These are phyloP conservation scores for Violaceomyces palustris DNA, from an alignment of 1,284 basidiomycete genomes.

Conservation along the genomic window DNA sequence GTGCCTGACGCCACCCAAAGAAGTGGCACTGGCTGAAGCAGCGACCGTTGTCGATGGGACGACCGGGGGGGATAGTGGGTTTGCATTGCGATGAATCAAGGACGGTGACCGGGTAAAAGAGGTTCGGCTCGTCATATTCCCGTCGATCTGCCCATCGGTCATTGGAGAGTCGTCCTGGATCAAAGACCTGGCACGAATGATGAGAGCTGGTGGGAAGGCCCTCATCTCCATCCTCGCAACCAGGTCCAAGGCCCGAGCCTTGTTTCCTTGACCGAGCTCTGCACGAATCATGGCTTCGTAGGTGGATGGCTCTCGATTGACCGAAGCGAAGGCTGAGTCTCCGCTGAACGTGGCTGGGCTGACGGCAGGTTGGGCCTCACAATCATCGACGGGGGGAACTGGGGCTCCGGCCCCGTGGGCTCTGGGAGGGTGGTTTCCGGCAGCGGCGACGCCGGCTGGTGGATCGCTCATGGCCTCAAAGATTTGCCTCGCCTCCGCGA, in stretches of 20 bases:
- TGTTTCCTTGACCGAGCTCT: slow-evolving; percentile 74
- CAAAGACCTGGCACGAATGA: slow-evolving; percentile 37
- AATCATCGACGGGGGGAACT: slow-evolving; percentile 5
- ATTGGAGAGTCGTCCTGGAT: slow-evolving; percentile 10
- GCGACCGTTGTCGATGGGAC: too few species aligned
- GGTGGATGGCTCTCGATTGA: slow-evolving; percentile 82
- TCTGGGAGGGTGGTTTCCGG: slow-evolving; percentile 71
- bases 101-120: too few species aligned
- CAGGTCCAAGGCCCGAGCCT: slow-evolving; percentile 66
- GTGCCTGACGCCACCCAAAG: too few species aligned
- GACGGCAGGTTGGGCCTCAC: neutral
- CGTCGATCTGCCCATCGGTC: too few species aligned
- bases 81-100: too few species aligned
- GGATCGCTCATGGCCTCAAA: slow-evolving; percentile 88
- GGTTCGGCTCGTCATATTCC: too few species aligned
- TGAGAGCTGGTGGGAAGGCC: slow-evolving; percentile 54
- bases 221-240: slow-evolving; percentile 71
- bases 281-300: slow-evolving; percentile 93
- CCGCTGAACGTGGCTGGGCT: neutral
- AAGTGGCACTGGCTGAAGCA: too few species aligned
- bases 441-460: slow-evolving; percentile 76
- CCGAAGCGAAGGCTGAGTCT: slow-evolving; percentile 57
- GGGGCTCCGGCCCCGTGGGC: slow-evolving; percentile 54
- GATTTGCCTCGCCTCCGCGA: slow-evolving; percentile 54
- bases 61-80: too few species aligned